These are phyloP conservation scores for Pleurostoma richardsiae DNA, from an alignment of 2,329 filamentous ascomycete species.

Conservation along the genomic window DNA sequence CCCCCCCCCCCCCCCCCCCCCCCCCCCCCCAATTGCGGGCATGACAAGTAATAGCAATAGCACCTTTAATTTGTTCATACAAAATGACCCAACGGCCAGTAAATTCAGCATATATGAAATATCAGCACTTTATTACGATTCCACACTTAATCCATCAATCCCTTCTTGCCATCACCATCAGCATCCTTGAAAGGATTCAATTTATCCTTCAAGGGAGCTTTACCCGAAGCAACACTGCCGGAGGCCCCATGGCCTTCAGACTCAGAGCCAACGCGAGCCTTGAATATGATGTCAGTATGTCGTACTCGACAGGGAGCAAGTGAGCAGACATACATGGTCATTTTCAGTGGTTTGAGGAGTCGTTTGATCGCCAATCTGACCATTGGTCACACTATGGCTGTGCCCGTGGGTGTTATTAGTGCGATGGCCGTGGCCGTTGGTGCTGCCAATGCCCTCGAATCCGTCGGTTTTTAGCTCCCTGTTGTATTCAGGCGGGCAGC, in stretches of 20 bases:
- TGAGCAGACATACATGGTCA: too few species aligned
- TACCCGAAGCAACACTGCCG: constrained; percentile 14
- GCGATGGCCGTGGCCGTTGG: not conserved
- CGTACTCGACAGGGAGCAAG: not conserved
- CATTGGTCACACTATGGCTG: not conserved
- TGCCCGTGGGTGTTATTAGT: constrained; percentile 8
- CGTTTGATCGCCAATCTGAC: not conserved
- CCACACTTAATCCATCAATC: constrained; percentile 37
- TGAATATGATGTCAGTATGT: not conserved
- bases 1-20: too few species aligned
- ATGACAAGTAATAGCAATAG: too few species aligned
- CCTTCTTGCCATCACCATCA: constrained; percentile 49
- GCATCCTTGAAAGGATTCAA: constrained; percentile 50
- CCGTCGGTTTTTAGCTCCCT: constrained; percentile 10
- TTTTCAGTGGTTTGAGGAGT: too few species aligned
- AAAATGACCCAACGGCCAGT: too few species aligned
- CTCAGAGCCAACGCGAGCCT: too few species aligned
- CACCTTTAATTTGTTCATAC: too few species aligned
- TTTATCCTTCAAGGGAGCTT: constrained; percentile 45
- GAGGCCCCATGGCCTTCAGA: too few species aligned
- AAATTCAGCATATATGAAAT: too few species aligned
- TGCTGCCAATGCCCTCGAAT: not conserved
- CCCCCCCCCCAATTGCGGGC: too few species aligned
- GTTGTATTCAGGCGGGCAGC: constrained; percentile 49
- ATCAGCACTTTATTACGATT: not conserved